A percentile compares a stretch with the other conserved stretches of the same genome.
Evolutionary conservation across 148 eudicot genomes (phyloP).

Genomic region (Beta vulgaris): DNA sequence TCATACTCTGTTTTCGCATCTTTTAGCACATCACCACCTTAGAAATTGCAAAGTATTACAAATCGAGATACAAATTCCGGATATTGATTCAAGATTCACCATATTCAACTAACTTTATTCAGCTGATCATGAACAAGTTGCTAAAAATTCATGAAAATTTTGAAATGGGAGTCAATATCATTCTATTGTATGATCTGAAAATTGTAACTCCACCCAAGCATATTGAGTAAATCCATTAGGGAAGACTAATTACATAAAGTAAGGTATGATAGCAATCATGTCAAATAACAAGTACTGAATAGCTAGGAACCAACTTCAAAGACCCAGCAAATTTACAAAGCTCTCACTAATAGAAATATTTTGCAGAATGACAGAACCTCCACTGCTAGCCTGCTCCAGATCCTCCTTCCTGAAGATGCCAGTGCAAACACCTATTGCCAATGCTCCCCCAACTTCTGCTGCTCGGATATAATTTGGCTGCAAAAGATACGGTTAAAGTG

Average conservation of each 20-base stretch:
- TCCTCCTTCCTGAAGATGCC: conserved; percentile 26
- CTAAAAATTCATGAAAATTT: background rate
- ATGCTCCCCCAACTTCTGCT: conserved; percentile 21
- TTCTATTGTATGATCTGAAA: background rate
- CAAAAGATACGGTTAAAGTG: background rate
- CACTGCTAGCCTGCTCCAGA: conserved; percentile 24
- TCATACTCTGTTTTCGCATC: background rate
- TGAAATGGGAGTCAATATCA: background rate
- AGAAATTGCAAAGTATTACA: background rate
- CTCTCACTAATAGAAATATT: conserved; percentile 12
- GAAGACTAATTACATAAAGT: background rate
- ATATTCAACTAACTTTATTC: no score
- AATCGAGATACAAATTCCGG: background rate
- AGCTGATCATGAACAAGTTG: background rate
- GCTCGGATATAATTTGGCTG: conserved; percentile 26
- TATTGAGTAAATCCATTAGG: background rate
- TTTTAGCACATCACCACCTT: background rate
- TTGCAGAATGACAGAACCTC: conserved; percentile 22
- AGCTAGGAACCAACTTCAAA: conserved; percentile 5
- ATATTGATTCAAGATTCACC: no score
- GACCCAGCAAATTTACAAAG: conserved; percentile 20
- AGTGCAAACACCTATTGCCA: conserved; percentile 25
- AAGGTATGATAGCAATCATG: background rate
- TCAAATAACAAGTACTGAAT: conserved; percentile 2
- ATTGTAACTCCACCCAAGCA: conserved; percentile 4